Percentiles rank a stretch among this genome's conserved stretches.
Evolutionary conservation across 2,329 filamentous ascomycete genomes (phyloP).

Genomic region (Colletotrichum lindemuthianum): DNA sequence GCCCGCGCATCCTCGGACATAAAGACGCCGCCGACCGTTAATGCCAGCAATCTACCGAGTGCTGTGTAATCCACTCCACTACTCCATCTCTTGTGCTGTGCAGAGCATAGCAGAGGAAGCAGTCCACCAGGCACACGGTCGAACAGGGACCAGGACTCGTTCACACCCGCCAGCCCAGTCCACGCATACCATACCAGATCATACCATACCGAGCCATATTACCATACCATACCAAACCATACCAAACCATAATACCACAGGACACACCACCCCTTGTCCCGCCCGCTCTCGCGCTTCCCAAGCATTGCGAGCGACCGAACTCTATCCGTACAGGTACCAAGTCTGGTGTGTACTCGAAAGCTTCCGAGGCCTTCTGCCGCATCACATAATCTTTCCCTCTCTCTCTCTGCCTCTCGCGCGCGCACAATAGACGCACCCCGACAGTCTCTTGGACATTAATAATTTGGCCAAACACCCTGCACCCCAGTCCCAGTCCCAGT

Average conservation of each 20-base stretch:
- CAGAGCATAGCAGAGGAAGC: slow-evolving; percentile 4
- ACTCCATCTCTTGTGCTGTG: slow-evolving; percentile 9
- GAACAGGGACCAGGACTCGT: no score
- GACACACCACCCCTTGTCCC: not conserved
- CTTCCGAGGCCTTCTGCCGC: slow-evolving; percentile 28
- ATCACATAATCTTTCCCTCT: slow-evolving; percentile 24
- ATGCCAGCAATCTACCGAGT: slow-evolving; percentile 29
- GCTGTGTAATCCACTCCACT: not conserved
- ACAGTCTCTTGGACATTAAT: slow-evolving; percentile 34
- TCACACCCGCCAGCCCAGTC: slow-evolving; percentile 9
- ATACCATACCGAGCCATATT: no score
- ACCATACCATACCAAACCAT: no score
- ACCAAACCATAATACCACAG: no score
- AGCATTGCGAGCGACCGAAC: slow-evolving; percentile 34
- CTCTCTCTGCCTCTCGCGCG: slow-evolving; percentile 18
- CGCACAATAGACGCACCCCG: slow-evolving; percentile 35
- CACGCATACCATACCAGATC: not conserved
- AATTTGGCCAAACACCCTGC: slow-evolving; percentile 31
- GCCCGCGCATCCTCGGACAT: slow-evolving; percentile 50
- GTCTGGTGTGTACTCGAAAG: slow-evolving; percentile 22
- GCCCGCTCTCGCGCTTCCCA: slow-evolving; percentile 2
- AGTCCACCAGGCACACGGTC: slow-evolving; percentile 8
- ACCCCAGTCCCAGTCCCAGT: slow-evolving; percentile 24
- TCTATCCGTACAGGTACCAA: slow-evolving; percentile 3
- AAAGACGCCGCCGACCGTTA: slow-evolving; percentile 50